Base-by-base conservation (phyloP, 2,329 filamentous ascomycete genomes). In the Talaromyces sp. region DNA sequence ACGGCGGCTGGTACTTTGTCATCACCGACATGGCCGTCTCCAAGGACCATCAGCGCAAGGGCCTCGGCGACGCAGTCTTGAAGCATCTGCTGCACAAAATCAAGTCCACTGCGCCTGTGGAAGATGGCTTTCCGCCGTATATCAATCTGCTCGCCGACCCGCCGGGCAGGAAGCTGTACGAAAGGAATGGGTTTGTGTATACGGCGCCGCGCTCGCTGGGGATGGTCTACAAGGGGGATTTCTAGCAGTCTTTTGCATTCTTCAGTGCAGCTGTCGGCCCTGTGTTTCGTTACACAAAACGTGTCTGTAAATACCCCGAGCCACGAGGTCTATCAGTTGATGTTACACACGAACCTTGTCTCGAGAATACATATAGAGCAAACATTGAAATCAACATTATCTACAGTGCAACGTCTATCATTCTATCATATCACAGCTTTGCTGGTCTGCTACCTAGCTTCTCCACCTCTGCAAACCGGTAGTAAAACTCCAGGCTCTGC, bases 401-500 rank as follows among this genome's bases (percentile, higher is more conserved):
- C 40, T 44, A 44, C 40, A 42, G 33, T 12, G 23, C 33, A 34
- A 34, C 33, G 33, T 34, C 33, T 12, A 34, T 36, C 42, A 36
- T 36, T 7, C 12, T 12, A 36, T 10, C 9, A n/a, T 10, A 36
- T 55, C 53, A 61, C 56, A 61, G 34, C 30, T 58, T 61, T 14
- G 60, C 50, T 27, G 28, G 34, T 18, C 33, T 40, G n/a, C 85
- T 84, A 63, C 67, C 57, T 56, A 77, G 51, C 57, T 88, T 83
- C 72, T 92, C 89, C 0, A 91, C 83, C 70, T 87, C 85, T 5
- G 87, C 88, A 75, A 94, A 95, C 69, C 86, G 87, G 68, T 95
- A 93, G 70, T 91, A 95, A 69, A 83, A 94, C 34, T 92, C 82
- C 62, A 95, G 75, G 65, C 89, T 90, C 69, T 89, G 77, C 0